Conservation (phyloP, 1,284 basidiomycete species). For the Peniophora sp. region DNA sequence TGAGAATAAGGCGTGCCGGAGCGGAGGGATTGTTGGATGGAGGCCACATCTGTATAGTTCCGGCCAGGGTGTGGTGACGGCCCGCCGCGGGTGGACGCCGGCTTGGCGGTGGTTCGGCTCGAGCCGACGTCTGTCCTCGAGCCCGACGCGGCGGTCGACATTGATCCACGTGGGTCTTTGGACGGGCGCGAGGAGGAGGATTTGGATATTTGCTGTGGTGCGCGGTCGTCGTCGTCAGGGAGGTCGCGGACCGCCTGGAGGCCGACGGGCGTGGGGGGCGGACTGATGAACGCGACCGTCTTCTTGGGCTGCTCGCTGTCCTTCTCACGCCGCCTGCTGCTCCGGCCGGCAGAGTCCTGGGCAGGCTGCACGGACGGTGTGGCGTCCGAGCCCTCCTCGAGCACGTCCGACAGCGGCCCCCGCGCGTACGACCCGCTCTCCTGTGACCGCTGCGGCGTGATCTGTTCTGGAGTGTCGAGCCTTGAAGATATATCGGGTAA, state of each 20-base stretch:
- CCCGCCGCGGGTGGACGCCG: constrained; percentile 52
- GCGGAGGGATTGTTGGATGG: constrained; percentile 57
- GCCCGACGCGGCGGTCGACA: constrained; percentile 41
- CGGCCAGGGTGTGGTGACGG: constrained; percentile 56
- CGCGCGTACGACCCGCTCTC: constrained; percentile 7
- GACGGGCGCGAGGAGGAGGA: constrained; percentile 61
- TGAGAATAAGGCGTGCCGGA: constrained; percentile 75
- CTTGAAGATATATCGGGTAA: constrained; percentile 54
- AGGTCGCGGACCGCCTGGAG: constrained; percentile 27
- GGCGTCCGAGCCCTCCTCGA: constrained; percentile 12
- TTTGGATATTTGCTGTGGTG: constrained; percentile 41
- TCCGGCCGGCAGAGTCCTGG: constrained; percentile 39
- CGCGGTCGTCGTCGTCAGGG: constrained; percentile 19
- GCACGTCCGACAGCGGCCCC: constrained; percentile 17
- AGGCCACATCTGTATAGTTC: constrained; percentile 35
- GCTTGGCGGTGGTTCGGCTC: constrained; percentile 24
- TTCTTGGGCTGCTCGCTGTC: constrained; percentile 48
- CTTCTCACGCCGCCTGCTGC: constrained; percentile 36
- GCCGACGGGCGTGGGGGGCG: constrained; percentile 52
- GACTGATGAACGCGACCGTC: constrained; percentile 80
- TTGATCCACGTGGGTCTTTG: constrained; percentile 62
- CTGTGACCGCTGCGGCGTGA: constrained; percentile 17
- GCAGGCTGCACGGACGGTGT: constrained; percentile 19
- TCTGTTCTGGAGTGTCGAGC: constrained; percentile 45
- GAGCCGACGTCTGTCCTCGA: constrained; percentile 34